Evolutionary conservation across 2,329 filamentous ascomycete genomes (phyloP).

Genomic region (Diaporthe sp.): DNA sequence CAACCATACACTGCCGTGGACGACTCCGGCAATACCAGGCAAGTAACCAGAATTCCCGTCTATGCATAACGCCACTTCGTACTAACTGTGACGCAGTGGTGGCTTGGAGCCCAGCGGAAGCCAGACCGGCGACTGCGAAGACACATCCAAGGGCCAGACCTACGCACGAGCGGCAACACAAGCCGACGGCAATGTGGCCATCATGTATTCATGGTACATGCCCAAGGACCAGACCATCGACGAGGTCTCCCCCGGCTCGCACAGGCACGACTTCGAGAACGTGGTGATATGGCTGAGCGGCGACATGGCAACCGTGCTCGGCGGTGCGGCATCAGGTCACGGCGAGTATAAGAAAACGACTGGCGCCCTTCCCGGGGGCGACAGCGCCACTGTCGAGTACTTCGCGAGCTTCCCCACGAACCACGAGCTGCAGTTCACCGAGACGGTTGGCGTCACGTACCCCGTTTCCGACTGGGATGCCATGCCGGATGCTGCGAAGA

Average conservation of each 20-base stretch:
- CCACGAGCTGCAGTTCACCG: constrained; percentile 55
- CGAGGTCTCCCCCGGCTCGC: constrained; percentile 48
- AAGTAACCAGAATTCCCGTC: neutral
- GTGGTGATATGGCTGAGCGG: constrained; percentile 51
- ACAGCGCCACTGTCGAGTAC: constrained; percentile 51
- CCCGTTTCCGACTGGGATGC: constrained; percentile 58
- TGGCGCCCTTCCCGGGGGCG: constrained; percentile 43
- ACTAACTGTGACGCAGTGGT: constrained; percentile 45
- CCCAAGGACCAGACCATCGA: constrained; percentile 57
- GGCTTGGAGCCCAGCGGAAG: constrained; percentile 51
- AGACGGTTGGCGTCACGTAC: constrained; percentile 51
- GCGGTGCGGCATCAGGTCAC: constrained; percentile 54
- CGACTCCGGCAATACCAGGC: constrained; percentile 40
- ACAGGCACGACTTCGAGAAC: constrained; percentile 56
- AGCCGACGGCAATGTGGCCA: constrained; percentile 48
- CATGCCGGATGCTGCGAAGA: constrained; percentile 50
- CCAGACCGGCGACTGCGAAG: constrained; percentile 48
- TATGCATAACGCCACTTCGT: neutral
- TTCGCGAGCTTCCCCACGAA: constrained; percentile 50
- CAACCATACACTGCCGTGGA: constrained; percentile 46
- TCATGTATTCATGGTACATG: constrained; percentile 60
- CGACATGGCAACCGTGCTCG: constrained; percentile 48
- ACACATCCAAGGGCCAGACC: constrained; percentile 51
- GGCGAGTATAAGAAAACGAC: constrained; percentile 49
- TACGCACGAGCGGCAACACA: constrained; percentile 51